Evolutionary conservation across 2,329 filamentous ascomycete species (phyloP).

Genomic region (Trichoderma sp.): DNA sequence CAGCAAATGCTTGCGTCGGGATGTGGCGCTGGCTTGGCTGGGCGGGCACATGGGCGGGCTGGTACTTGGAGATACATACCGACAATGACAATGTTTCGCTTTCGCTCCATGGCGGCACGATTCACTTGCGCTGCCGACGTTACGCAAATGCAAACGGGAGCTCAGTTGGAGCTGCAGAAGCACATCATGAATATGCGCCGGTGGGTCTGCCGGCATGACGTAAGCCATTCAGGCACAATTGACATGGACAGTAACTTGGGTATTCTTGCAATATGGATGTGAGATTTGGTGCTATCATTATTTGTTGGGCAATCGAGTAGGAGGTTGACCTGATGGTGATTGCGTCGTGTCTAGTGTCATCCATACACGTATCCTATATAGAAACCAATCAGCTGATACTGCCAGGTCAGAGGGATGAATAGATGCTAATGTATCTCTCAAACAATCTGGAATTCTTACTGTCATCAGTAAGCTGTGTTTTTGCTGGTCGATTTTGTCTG

Average conservation of each 20-base stretch:
- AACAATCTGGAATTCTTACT: not conserved
- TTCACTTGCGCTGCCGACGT: not conserved
- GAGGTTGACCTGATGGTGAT: no score
- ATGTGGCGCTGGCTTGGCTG: not conserved
- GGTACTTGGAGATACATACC: slow-evolving; percentile 38
- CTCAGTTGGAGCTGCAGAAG: not conserved
- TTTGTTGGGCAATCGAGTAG: not conserved
- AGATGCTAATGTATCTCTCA: not conserved
- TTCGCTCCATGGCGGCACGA: slow-evolving; percentile 36
- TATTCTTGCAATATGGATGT: no score
- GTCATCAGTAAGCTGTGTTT: not conserved
- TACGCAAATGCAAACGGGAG: not conserved
- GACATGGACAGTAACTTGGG: not conserved
- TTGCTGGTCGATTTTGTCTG: not conserved
- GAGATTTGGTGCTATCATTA: not conserved
- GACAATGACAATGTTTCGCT: slow-evolving; percentile 54
- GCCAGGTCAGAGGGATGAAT: not conserved
- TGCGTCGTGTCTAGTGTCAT: not conserved
- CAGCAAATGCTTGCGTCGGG: not conserved
- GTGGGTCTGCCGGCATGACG: not conserved
- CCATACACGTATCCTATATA: not conserved
- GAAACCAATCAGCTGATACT: not conserved
- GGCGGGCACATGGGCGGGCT: no score
- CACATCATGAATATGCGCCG: not conserved
- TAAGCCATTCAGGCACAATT: not conserved